Conservation (phyloP, 2,329 filamentous ascomycete species). For the Sarocladium strictum region DNA sequence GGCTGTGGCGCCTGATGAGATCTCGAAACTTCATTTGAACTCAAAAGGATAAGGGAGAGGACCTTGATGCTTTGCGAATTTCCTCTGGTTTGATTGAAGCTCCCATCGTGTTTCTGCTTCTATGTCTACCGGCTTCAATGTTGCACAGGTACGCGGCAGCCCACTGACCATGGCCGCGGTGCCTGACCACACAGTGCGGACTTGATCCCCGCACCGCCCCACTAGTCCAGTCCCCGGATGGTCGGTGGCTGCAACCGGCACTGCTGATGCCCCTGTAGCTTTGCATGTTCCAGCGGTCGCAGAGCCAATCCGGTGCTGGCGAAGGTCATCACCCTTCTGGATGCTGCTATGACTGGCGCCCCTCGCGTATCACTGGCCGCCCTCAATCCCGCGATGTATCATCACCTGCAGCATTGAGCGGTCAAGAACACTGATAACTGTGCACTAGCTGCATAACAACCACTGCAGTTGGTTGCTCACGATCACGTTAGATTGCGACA, state of each 20-base stretch:
- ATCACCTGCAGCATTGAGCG: slow-evolving; percentile 2
- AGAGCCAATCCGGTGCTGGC: slow-evolving; percentile 1
- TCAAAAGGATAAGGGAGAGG: neutral
- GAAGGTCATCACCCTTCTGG: neutral
- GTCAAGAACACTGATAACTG: neutral
- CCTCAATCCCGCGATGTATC: neutral
- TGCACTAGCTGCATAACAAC: neutral
- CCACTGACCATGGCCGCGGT: slow-evolving; percentile 1
- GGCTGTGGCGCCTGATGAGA: neutral
- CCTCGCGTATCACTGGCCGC: neutral
- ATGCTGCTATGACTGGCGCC: neutral
- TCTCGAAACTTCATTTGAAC: neutral
- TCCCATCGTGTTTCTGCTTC: neutral
- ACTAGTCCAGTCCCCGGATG: neutral
- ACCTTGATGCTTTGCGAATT: neutral
- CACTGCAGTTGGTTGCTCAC: too few species aligned
- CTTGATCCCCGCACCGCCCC: neutral
- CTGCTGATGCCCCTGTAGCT: neutral
- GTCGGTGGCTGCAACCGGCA: slow-evolving; percentile 8
- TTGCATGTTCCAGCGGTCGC: neutral
- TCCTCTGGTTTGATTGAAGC: neutral
- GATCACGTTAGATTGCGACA: too few species aligned
- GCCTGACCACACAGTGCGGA: slow-evolving; percentile 8
- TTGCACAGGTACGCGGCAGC: neutral
- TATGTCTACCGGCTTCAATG: neutral